Evolutionary conservation across 305 asterid genomes (phyloP).

Genomic region (Solanum aculeatissimum): DNA sequence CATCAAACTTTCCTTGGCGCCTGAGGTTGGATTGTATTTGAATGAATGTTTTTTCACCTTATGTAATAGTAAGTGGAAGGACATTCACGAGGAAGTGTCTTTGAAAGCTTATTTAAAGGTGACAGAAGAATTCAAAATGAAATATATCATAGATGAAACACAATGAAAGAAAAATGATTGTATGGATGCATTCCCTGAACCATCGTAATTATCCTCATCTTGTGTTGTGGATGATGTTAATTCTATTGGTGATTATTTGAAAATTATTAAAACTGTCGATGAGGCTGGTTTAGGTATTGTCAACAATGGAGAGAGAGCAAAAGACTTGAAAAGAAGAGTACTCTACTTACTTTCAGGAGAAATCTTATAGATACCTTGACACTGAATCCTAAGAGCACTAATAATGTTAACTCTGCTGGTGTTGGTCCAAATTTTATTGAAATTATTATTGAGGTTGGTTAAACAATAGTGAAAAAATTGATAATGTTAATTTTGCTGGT

Average conservation of each 20-base stretch:
- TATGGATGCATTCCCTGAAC: slow-evolving; percentile 81
- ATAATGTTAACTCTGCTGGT: too few species aligned
- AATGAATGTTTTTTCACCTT: too few species aligned
- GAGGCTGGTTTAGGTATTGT: background rate
- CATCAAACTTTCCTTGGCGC: too few species aligned
- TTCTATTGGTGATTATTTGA: background rate
- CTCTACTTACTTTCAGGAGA: too few species aligned
- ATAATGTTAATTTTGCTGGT: background rate
- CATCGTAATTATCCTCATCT: slow-evolving; percentile 74
- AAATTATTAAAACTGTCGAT: background rate
- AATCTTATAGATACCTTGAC: too few species aligned
- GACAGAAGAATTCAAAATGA: slow-evolving; percentile 78
- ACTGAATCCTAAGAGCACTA: too few species aligned
- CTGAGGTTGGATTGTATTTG: too few species aligned
- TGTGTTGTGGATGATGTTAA: slow-evolving; percentile 3
- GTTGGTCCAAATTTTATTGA: too few species aligned
- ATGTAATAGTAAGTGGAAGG: slow-evolving; percentile 30
- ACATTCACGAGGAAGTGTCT: slow-evolving; percentile 26
- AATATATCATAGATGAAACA: slow-evolving; percentile 61
- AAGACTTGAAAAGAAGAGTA: too few species aligned
- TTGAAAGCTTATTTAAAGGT: slow-evolving; percentile 51
- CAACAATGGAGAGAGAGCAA: background rate
- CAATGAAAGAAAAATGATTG: slow-evolving; percentile 56
- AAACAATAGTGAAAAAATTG: background rate
- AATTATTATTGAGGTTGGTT: too few species aligned